Percentiles rank a stretch among this genome's conserved stretches.
Conservation (phyloP, 768 basidiomycete species). For the Tulasnella calospora region DNA sequence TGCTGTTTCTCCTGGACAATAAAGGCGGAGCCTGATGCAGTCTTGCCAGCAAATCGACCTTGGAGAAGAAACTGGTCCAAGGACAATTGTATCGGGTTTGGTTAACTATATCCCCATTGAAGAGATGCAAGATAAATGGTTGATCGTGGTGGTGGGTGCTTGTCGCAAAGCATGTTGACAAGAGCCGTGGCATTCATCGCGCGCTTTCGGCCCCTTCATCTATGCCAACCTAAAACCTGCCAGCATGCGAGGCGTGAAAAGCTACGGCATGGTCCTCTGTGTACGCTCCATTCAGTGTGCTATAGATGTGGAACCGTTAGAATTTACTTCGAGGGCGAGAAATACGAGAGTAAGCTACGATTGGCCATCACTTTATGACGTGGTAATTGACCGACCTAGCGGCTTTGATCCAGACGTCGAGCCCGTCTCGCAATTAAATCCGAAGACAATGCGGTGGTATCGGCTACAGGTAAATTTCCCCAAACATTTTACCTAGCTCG, state of each 20-base stretch:
- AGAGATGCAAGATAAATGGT: slow-evolving; percentile 76
- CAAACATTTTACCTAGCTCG: too few species aligned
- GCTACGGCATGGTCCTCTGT: slow-evolving; percentile 95
- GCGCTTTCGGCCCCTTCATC: not conserved
- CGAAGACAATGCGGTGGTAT: slow-evolving; percentile 66
- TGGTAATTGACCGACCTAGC: slow-evolving; percentile 15
- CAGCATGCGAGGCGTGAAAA: slow-evolving; percentile 95
- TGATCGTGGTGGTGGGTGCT: slow-evolving; percentile 67
- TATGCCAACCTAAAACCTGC: slow-evolving; percentile 81
- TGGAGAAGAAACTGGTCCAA: slow-evolving; percentile 89
- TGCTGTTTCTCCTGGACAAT: not conserved
- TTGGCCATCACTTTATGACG: not conserved
- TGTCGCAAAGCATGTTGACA: not conserved
- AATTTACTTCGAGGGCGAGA: slow-evolving; percentile 89
- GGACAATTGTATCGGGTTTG: slow-evolving; percentile 94
- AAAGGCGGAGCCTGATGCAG: not conserved
- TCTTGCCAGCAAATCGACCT: slow-evolving; percentile 79
- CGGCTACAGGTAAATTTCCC: not conserved
- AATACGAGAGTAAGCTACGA: slow-evolving; percentile 63
- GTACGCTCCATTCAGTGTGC: slow-evolving; percentile 43
- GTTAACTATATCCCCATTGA: slow-evolving; percentile 97
- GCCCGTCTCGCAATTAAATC: slow-evolving; percentile 83
- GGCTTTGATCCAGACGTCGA: slow-evolving; percentile 32
- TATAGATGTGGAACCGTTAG: slow-evolving; percentile 35
- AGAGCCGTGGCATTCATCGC: not conserved